Evolutionary conservation across 2,329 filamentous ascomycete species (phyloP).

Genomic region (Aureobasidium vineae): DNA sequence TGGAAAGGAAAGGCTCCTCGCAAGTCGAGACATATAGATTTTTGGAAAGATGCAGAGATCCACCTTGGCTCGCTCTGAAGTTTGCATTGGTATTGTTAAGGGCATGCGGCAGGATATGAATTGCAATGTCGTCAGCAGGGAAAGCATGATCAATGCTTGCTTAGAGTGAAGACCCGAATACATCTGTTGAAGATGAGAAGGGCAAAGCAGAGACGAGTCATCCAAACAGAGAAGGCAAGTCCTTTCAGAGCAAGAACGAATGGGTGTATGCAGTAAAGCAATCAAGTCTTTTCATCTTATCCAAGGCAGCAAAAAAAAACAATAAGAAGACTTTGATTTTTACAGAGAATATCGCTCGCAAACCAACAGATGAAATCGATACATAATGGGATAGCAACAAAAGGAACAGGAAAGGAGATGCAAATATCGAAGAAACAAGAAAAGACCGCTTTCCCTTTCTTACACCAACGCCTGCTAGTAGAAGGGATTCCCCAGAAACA

Average conservation of each 20-base stretch:
- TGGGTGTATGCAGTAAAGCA: background rate
- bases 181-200: too few relatives aligned
- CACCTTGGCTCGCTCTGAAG: too few relatives aligned
- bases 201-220: background rate
- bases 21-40: too few relatives aligned
- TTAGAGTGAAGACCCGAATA: too few relatives aligned
- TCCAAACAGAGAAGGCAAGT: background rate
- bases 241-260: too few relatives aligned
- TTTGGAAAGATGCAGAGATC: too few relatives aligned
- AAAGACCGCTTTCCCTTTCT: constrained; percentile 8
- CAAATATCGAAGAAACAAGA: background rate
- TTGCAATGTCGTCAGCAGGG: too few relatives aligned
- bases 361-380: background rate
- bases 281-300: background rate
- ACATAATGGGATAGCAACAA: background rate
- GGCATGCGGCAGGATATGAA: too few relatives aligned
- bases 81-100: too few relatives aligned
- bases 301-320: background rate
- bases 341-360: constrained; percentile 1
- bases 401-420: background rate
- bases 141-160: too few relatives aligned
- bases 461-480: constrained; percentile 20
- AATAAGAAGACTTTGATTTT: background rate
- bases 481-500: background rate
- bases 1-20: too few relatives aligned